These are phyloP conservation scores for Ascochyta pisi DNA, from an alignment of 2,329 filamentous ascomycete genomes.

Conservation along the genomic window DNA sequence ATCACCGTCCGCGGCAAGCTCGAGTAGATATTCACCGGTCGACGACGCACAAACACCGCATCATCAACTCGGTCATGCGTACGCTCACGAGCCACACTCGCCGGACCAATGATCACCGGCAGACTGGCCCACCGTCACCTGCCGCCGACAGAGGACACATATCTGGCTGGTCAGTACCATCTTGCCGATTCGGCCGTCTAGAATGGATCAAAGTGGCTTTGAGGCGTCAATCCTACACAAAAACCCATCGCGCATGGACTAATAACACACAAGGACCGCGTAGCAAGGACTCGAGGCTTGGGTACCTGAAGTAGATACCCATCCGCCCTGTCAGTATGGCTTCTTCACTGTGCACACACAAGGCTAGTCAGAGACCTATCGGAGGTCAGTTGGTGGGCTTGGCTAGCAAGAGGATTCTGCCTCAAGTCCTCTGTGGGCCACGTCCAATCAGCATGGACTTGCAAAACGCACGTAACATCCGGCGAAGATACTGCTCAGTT, in stretches of 20 bases:
- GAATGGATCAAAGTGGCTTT: background rate
- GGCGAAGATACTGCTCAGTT: background rate
- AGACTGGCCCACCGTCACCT: background rate
- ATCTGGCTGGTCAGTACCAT: background rate
- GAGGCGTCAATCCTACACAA: background rate
- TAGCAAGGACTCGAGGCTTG: background rate
- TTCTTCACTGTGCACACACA: background rate
- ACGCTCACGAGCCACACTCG: constrained; percentile 23
- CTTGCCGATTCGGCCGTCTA: background rate
- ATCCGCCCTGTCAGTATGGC: background rate
- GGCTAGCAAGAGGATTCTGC: background rate
- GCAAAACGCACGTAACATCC: background rate
- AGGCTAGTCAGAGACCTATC: background rate
- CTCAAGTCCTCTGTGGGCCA: background rate
- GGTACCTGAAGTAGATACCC: background rate
- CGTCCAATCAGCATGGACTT: background rate
- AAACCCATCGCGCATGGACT: background rate
- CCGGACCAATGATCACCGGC: background rate
- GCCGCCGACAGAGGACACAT: background rate
- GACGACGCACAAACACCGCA: constrained; percentile 18
- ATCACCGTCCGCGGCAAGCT: constrained; percentile 3
- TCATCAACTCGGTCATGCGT: constrained; percentile 25
- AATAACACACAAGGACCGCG: background rate
- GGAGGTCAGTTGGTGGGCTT: background rate
- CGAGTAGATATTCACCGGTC: constrained; percentile 28